Evolutionary conservation across 768 basidiomycete species (phyloP), one percentile per base, ranked within the genome.

Genomic region (Panus rudis): DNA sequence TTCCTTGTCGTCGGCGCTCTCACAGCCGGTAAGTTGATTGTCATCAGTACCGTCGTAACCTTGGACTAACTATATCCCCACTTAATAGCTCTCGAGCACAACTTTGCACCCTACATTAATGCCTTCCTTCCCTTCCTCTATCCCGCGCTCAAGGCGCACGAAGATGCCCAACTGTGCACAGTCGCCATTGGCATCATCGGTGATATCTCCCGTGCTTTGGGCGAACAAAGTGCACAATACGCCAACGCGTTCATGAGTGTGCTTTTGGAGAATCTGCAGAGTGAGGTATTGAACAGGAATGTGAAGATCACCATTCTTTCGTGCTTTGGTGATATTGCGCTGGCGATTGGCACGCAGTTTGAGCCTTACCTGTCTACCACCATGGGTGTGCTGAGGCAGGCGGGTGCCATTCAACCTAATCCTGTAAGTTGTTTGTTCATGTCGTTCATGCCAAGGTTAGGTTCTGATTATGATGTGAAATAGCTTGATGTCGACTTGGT

Each of bases 231-330:
- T 45, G 76, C 78, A 2, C 82, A 85, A 53, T 97, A 92, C 62
- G 82, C 91, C 28, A 72, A 78, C 46, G 72, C 81, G 3, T 93
- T 99, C 70, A 96, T 99, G 88, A 84, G 78, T 10, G 89, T 89
- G 13, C 71, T 99, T 24, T 70, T 97, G 17, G 88, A 92, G 62
- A 91, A 94, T 54, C 70, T 99, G 27, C 86, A 90, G 62, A 91
- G 87, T 52, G 83, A 92, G 0, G 80, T 92, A 19, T 71, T 99
- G 44, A 88, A 91, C 57, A 78, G 94, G 37, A 87, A 86, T 51
- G 96, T 97, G 61, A 99, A 99, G 73, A 93, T 97, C 30, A 82
- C 87, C n/a, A 89, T 98, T 55, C 65, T 98, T 47, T 83, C 88
- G 11, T 92, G 90, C 65, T 97, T 99, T 55, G 96, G 94, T 17